Evolutionary conservation across 2,329 filamentous ascomycete genomes (phyloP).

Genomic region (Epichloe scottii): DNA sequence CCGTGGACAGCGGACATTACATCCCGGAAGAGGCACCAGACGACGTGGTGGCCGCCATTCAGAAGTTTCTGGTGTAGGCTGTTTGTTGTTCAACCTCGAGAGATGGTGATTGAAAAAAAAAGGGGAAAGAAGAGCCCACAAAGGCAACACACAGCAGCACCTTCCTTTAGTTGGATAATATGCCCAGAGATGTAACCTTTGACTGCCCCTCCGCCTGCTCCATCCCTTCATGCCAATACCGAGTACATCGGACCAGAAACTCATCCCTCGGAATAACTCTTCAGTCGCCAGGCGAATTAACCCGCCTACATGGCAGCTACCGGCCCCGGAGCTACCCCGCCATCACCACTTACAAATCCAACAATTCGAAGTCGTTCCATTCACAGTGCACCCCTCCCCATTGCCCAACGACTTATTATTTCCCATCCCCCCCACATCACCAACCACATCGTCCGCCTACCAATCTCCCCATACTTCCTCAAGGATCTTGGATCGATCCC

Average conservation of each 20-base stretch:
- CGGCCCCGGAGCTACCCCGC: background rate
- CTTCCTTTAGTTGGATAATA: too few relatives aligned
- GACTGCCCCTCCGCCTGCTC: background rate
- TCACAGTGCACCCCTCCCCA: background rate
- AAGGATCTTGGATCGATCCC: background rate
- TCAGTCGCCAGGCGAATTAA: background rate
- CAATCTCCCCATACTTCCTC: background rate
- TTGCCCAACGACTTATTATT: background rate
- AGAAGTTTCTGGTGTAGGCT: constrained; percentile 21
- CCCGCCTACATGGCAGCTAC: too few relatives aligned
- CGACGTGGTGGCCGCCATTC: constrained; percentile 28
- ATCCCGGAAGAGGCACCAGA: constrained; percentile 38
- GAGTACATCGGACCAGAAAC: too few relatives aligned
- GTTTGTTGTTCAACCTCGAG: too few relatives aligned
- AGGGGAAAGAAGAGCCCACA: background rate
- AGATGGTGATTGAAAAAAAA: background rate
- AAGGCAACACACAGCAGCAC: too few relatives aligned
- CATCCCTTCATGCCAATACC: too few relatives aligned
- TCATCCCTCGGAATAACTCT: background rate
- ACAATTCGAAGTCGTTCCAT: background rate
- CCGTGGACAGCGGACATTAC: constrained; percentile 35
- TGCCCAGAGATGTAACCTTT: too few relatives aligned
- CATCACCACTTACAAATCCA: background rate
- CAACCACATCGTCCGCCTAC: background rate
- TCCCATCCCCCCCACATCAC: background rate